These are phyloP conservation scores for Stygiomarasmius scandens DNA, from an alignment of 1,284 basidiomycete species.

Conservation along the genomic window DNA sequence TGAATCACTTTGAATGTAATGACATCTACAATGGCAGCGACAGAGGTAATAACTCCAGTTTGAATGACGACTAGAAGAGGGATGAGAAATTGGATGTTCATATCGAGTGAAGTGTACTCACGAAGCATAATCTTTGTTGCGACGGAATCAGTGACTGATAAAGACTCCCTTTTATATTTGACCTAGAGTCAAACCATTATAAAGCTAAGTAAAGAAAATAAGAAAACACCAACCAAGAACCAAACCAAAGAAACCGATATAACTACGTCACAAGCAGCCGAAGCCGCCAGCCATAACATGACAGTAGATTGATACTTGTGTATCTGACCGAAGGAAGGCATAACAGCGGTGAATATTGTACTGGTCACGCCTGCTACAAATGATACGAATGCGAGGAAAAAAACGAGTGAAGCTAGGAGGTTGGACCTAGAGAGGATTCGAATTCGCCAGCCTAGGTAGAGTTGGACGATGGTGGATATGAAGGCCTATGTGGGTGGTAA, in stretches of 20 bases:
- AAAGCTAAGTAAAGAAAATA: not conserved
- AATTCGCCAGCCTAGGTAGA: conserved; percentile 6
- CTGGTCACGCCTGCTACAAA: conserved; percentile 5
- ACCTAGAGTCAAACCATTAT: not conserved
- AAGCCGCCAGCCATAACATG: conserved; percentile 3
- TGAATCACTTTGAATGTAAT: conserved; percentile 8
- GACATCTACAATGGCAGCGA: conserved; percentile 11
- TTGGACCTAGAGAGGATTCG: conserved; percentile 5
- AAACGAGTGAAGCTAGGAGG: not conserved
- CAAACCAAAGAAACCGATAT: conserved; percentile 8
- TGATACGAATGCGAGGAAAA: not conserved
- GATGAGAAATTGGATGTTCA: not conserved
- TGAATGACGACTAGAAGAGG: conserved; percentile 5
- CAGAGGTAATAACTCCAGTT: conserved; percentile 9
- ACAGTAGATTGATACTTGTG: not conserved
- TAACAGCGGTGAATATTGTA: conserved; percentile 1
- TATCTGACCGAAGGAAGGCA: not conserved
- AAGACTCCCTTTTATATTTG: not conserved
- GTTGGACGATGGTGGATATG: conserved; percentile 9
- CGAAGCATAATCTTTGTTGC: conserved; percentile 11
- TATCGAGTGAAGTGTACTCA: not conserved
- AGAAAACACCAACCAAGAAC: conserved; percentile 5
- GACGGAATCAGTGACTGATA: conserved; percentile 2
- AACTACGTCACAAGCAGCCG: conserved; percentile 2
- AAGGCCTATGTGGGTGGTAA: not conserved